phyloP scores from a whole-genome alignment of 257 asterid genomes.

The Striga asiatica region DNA sequence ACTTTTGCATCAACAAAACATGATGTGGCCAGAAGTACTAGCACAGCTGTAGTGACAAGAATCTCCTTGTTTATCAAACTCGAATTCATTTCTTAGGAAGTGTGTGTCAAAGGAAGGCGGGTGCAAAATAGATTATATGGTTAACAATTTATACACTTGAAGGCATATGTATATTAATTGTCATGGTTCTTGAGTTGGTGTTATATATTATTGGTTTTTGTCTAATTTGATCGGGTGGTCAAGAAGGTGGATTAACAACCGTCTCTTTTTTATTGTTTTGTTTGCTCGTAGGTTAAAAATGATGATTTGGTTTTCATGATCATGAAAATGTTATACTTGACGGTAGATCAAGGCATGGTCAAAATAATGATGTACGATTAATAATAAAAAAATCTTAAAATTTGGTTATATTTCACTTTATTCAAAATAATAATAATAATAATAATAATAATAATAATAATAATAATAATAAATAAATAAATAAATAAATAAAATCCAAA shows the following conservation, averaged over 20 bases:
- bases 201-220: neutral
- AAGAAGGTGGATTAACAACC: constrained; percentile 20
- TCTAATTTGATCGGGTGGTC: neutral
- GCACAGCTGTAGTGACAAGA: neutral
- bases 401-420: too few relatives aligned
- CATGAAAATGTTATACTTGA: too few relatives aligned
- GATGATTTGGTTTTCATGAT: too few relatives aligned
- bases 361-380: too few relatives aligned
- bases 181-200: constrained; percentile 6
- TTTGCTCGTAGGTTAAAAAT: too few relatives aligned
- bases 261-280: constrained; percentile 5
- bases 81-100: constrained; percentile 6
- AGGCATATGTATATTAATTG: neutral
- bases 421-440: too few relatives aligned
- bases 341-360: too few relatives aligned
- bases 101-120: too few relatives aligned
- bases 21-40: neutral
- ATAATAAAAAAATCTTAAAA: neutral
- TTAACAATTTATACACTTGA: neutral
- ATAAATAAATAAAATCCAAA: too few relatives aligned
- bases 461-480: too few relatives aligned
- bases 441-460: too few relatives aligned
- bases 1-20: constrained; percentile 11
- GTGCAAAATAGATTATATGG: too few relatives aligned
- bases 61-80: neutral